Evolutionary conservation across 352 stramenopile species (phyloP).

Genomic region (Pythium rishiriense): DNA sequence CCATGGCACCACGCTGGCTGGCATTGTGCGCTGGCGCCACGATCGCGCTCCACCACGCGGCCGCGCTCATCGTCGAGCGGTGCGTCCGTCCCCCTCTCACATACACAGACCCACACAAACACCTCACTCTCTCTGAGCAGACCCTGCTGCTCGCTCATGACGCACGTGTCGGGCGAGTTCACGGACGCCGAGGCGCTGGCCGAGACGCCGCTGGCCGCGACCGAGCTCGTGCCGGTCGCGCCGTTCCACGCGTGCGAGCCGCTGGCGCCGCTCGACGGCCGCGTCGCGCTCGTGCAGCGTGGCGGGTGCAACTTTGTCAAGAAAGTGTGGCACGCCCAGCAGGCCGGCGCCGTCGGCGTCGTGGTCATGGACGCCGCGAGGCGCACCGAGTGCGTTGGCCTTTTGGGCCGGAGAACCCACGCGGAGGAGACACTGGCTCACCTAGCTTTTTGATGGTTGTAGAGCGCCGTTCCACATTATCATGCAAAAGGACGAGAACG

Average conservation of each 20-base stretch:
- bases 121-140: conserved; percentile 28
- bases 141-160: conserved; percentile 53
- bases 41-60: background rate
- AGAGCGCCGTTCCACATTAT: conserved; percentile 80
- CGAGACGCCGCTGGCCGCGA: conserved; percentile 29
- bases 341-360: conserved; percentile 59
- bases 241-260: conserved; percentile 69
- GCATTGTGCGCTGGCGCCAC: background rate
- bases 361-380: conserved; percentile 72
- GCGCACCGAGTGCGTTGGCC: conserved; percentile 47
- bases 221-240: conserved; percentile 45
- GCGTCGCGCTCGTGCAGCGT: conserved; percentile 76
- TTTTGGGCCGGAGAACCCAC: background rate
- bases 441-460: background rate
- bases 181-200: conserved; percentile 58
- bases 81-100: conserved; percentile 5
- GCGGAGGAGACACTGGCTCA: background rate
- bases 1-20: background rate
- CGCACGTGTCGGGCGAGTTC: conserved; percentile 79
- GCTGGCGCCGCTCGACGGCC: conserved; percentile 43
- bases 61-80: conserved; percentile 16
- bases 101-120: background rate
- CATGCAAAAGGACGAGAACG: conserved; percentile 84
- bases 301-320: conserved; percentile 66
- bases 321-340: conserved; percentile 59